These are phyloP conservation scores for Pseudonitzschia multiseries DNA, from an alignment of 108 stramenopile species.

Conservation along the genomic window DNA sequence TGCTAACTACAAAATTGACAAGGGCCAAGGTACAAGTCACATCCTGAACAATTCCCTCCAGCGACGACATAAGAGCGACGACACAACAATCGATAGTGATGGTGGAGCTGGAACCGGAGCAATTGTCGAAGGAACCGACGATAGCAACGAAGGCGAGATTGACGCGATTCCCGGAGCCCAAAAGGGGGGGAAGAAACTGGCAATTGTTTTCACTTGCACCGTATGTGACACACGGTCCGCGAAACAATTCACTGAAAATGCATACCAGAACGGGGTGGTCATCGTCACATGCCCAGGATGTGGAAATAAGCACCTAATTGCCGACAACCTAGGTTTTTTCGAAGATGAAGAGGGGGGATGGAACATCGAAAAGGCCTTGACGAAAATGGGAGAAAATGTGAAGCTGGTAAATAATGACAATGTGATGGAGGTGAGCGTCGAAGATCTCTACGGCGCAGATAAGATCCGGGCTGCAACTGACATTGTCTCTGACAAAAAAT, in stretches of 20 bases:
- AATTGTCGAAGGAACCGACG: background rate
- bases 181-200: conserved; percentile 72
- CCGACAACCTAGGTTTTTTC: conserved; percentile 82
- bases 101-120: background rate
- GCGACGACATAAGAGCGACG: too few species aligned
- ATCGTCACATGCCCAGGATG: conserved; percentile 93
- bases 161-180: conserved; percentile 42
- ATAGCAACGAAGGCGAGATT: background rate
- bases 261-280: conserved; percentile 94
- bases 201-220: conserved; percentile 89
- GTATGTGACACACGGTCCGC: conserved; percentile 96
- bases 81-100: too few species aligned
- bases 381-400: conserved; percentile 60
- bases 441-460: conserved; percentile 61
- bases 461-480: conserved; percentile 64
- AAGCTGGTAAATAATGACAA: conserved; percentile 64
- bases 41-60: too few species aligned
- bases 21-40: too few species aligned
- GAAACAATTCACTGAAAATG: conserved; percentile 91
- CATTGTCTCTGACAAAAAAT: background rate
- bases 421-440: conserved; percentile 75
- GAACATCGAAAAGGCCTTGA: conserved; percentile 72
- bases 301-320: conserved; percentile 92
- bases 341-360: conserved; percentile 50
- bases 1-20: too few species aligned